A percentile compares a stretch with the other conserved stretches of the same genome.
phyloP scores from a whole-genome alignment of 2,329 filamentous ascomycete genomes.

The Fusarium decemcellulare region DNA sequence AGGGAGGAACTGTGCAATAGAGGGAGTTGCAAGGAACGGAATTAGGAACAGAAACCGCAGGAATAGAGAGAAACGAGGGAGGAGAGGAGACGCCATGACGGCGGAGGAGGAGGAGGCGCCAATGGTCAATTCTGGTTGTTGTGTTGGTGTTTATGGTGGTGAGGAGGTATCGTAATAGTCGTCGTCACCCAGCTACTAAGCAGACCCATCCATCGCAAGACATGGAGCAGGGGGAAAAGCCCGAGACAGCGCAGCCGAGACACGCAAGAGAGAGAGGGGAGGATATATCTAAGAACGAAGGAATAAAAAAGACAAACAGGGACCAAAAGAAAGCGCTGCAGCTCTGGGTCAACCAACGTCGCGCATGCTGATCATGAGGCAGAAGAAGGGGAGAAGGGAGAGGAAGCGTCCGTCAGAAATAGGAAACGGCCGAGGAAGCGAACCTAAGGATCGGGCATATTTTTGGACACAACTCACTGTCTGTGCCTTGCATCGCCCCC shows the following conservation, averaged over 20 bases:
- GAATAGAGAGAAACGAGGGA: conserved; percentile 14
- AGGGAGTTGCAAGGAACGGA: conserved; percentile 30
- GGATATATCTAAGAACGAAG: conserved; percentile 14
- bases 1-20: conserved; percentile 52
- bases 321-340: neutral
- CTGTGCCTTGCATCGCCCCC: conserved; percentile 20
- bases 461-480: neutral
- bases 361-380: conserved; percentile 18
- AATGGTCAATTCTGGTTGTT: neutral
- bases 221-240: neutral
- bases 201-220: conserved; percentile 32
- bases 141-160: conserved; percentile 11
- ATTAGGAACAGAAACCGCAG: conserved; percentile 32
- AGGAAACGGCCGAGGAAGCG: no score
- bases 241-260: conserved; percentile 20
- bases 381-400: conserved; percentile 22
- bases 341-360: conserved; percentile 25
- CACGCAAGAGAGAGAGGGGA: conserved; percentile 2
- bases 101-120: conserved; percentile 3
- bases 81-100: conserved; percentile 31
- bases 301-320: conserved; percentile 4
- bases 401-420: neutral
- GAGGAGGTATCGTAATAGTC: conserved; percentile 33
- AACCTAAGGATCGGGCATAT: no score
- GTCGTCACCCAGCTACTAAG: conserved; percentile 42